These are phyloP conservation scores for Fomitopsis pulvina DNA, from an alignment of 768 basidiomycete species.

Conservation along the genomic window DNA sequence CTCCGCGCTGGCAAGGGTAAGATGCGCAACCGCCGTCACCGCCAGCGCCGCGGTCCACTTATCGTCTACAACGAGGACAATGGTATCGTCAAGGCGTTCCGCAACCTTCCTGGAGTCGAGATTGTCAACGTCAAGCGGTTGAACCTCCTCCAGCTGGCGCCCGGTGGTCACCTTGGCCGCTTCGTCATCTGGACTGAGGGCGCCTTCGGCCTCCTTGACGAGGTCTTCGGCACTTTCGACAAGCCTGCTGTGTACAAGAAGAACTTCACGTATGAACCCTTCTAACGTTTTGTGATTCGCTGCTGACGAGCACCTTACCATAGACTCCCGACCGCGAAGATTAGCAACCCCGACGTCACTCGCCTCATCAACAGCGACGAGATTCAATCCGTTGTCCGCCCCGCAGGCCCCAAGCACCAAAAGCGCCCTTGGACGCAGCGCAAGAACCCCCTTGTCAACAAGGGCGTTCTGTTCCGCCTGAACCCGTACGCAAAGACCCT, in stretches of 20 bases:
- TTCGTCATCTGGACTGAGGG: conserved; percentile 99
- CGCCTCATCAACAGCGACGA: conserved; percentile 97
- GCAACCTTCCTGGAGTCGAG: conserved; percentile 98
- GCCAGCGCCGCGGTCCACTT: conserved; percentile 96
- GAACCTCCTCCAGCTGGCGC: conserved; percentile 98
- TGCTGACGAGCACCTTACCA: neutral
- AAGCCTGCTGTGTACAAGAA: conserved; percentile 83
- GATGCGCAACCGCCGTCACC: conserved; percentile 92
- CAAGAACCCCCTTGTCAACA: conserved; percentile 98
- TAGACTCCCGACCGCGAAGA: conserved; percentile 93
- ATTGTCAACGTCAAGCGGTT: conserved; percentile 88
- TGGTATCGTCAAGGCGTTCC: conserved; percentile 97
- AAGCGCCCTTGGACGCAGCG: conserved; percentile 98
- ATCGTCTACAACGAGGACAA: conserved; percentile 96
- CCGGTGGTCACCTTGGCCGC: conserved; percentile 97
- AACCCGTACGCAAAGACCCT: conserved; percentile 98
- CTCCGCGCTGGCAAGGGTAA: conserved; percentile 97
- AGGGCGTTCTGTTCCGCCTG: conserved; percentile 90
- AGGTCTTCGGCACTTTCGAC: conserved; percentile 93
- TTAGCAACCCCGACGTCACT: conserved; percentile 93
- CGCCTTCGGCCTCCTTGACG: conserved; percentile 89
- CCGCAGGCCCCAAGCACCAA: conserved; percentile 74
- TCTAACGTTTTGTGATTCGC: neutral
- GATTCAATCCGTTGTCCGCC: conserved; percentile 95
- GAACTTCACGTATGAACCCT: conserved; percentile 66